phyloP scores from a whole-genome alignment of 257 asterid genomes.

The Coffea eugenioides region DNA sequence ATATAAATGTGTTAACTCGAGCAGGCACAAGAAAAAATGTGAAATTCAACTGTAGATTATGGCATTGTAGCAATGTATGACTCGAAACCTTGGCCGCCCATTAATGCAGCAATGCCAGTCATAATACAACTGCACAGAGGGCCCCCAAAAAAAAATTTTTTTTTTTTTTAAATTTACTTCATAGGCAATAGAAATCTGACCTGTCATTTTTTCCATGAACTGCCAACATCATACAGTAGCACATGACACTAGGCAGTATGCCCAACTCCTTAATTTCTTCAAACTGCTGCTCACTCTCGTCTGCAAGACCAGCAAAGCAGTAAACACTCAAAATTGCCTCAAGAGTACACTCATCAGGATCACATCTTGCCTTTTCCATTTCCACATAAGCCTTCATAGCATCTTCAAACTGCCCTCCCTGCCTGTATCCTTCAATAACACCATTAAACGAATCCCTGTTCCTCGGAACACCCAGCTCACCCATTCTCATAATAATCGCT shows the following conservation, averaged over 20 bases:
- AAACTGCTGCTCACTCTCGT: slow-evolving; percentile 91
- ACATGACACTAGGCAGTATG: slow-evolving; percentile 84
- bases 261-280: slow-evolving; percentile 79
- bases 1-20: background rate
- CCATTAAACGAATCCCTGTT: slow-evolving; percentile 73
- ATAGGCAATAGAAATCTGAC: slow-evolving; percentile 36
- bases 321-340: slow-evolving; percentile 94
- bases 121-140: background rate
- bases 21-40: background rate
- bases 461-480: slow-evolving; percentile 57
- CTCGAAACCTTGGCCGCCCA: background rate
- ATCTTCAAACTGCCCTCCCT: slow-evolving; percentile 87
- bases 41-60: background rate
- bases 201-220: slow-evolving; percentile 73
- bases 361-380: slow-evolving; percentile 86
- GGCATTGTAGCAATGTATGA: background rate
- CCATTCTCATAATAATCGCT: slow-evolving; percentile 68
- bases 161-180: background rate
- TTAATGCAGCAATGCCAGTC: slow-evolving; percentile 1
- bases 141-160: slow-evolving; percentile 3
- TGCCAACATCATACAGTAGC: slow-evolving; percentile 95
- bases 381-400: slow-evolving; percentile 92
- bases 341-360: slow-evolving; percentile 93
- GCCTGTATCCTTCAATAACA: slow-evolving; percentile 82
- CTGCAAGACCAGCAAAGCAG: slow-evolving; percentile 87